Percentiles rank a stretch among this genome's conserved stretches.
Conservation (phyloP, 179 eudicot genomes). For the Amaranthus tricolor region DNA sequence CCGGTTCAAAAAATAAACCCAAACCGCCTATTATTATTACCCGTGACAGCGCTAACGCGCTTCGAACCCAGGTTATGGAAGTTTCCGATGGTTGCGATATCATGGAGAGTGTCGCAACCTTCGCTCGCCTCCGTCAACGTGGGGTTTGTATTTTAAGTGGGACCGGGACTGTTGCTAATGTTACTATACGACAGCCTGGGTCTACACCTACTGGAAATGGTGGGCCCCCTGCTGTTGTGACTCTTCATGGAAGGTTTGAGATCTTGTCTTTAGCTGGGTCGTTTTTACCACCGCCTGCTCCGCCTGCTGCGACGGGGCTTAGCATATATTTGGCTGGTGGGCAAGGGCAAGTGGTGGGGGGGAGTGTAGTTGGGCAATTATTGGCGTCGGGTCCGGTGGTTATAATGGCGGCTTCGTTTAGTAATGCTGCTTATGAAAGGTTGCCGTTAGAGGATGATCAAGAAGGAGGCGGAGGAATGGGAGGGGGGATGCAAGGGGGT, state of each 20-base stretch:
- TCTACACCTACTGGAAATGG: slow-evolving; percentile 2
- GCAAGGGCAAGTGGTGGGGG: slow-evolving; percentile 47
- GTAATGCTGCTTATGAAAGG: slow-evolving; percentile 44
- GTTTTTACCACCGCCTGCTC: slow-evolving; percentile 40
- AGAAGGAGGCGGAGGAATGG: slow-evolving; percentile 16
- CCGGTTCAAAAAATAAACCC: slow-evolving; percentile 41
- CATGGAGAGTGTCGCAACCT: slow-evolving; percentile 38
- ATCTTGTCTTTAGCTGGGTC: slow-evolving; percentile 37
- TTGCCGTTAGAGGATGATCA: slow-evolving; percentile 39
- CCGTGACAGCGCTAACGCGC: slow-evolving; percentile 40
- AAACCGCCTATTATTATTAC: slow-evolving; percentile 40
- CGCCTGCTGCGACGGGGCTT: slow-evolving; percentile 40
- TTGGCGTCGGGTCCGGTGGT: slow-evolving; percentile 38
- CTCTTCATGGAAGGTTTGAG: slow-evolving; percentile 39
- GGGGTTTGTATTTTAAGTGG: slow-evolving; percentile 41
- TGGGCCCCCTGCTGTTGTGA: slow-evolving; percentile 30
- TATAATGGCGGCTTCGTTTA: slow-evolving; percentile 40
- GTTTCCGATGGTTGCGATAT: slow-evolving; percentile 40
- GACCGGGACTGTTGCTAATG: slow-evolving; percentile 36
- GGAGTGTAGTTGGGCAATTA: slow-evolving; percentile 37
- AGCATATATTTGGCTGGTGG: slow-evolving; percentile 42
- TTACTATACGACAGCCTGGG: slow-evolving; percentile 42
- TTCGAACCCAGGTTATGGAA: slow-evolving; percentile 42
- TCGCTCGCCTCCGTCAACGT: slow-evolving; percentile 40
- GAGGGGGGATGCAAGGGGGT: slow-evolving; percentile 24